These are phyloP conservation scores for Neoboletus magnificus DNA, from an alignment of 768 basidiomycete genomes.

Conservation along the genomic window DNA sequence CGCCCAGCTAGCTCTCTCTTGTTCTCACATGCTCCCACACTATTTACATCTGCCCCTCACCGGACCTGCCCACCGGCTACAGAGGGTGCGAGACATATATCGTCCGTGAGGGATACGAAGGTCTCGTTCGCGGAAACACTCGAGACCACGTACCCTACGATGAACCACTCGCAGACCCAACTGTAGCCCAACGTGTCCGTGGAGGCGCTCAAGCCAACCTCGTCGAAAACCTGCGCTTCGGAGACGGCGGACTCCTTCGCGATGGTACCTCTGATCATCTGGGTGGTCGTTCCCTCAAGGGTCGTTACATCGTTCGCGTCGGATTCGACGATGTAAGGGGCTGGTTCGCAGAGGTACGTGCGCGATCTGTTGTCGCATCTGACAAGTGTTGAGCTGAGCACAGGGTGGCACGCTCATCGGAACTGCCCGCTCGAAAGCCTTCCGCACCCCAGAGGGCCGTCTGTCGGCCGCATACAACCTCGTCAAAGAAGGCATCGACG, in stretches of 20 bases:
- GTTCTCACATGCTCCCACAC: background rate
- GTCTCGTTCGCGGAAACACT: conserved; percentile 85
- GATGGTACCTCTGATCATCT: conserved; percentile 79
- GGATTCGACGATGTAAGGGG: conserved; percentile 98
- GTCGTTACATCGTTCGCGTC: conserved; percentile 89
- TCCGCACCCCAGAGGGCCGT: conserved; percentile 86
- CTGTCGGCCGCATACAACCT: conserved; percentile 86
- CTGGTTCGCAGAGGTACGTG: conserved; percentile 82
- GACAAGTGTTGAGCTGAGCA: background rate
- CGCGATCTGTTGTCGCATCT: background rate
- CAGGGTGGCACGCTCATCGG: conserved; percentile 95
- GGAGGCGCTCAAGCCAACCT: conserved; percentile 37
- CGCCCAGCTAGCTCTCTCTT: too few species aligned
- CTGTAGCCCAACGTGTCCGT: conserved; percentile 13
- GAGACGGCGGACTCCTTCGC: conserved; percentile 70
- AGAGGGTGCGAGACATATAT: conserved; percentile 94
- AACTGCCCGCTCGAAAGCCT: conserved; percentile 82
- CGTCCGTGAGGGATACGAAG: conserved; percentile 98
- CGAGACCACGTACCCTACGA: conserved; percentile 29
- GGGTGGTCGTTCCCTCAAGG: conserved; percentile 73
- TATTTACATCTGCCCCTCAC: background rate
- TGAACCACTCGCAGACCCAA: conserved; percentile 31
- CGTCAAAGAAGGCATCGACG: conserved; percentile 95
- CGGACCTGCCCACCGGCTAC: background rate
- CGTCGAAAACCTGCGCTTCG: conserved; percentile 75